These are phyloP conservation scores for Sugiyamaella grinbergsii DNA, from an alignment of 1,139 yeast genomes.

Conservation along the genomic window DNA sequence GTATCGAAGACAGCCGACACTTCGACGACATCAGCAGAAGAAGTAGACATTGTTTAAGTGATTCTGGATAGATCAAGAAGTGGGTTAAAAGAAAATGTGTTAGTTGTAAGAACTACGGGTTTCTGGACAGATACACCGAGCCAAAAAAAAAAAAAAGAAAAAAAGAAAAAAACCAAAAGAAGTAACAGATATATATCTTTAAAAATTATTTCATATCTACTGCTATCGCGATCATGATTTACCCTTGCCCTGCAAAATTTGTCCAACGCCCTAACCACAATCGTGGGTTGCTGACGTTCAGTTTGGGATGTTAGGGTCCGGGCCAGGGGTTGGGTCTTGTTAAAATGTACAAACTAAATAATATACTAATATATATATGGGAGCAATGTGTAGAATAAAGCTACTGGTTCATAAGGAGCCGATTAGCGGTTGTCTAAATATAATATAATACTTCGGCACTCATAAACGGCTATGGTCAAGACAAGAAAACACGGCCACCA, in stretches of 20 bases:
- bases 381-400: too few species aligned
- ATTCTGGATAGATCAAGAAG: too few species aligned
- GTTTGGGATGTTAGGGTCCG: background rate
- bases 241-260: slow-evolving; percentile 15
- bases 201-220: slow-evolving; percentile 4
- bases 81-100: too few species aligned
- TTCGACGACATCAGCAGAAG: slow-evolving; percentile 33
- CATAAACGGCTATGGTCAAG: too few species aligned
- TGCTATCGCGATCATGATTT: background rate
- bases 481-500: too few species aligned
- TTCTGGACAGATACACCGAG: slow-evolving; percentile 17
- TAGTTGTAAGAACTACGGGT: slow-evolving; percentile 7
- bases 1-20: slow-evolving; percentile 91
- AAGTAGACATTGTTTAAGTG: slow-evolving; percentile 10
- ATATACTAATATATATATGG: too few species aligned
- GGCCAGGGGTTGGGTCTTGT: too few species aligned
- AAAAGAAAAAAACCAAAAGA: background rate
- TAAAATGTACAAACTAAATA: too few species aligned
- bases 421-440: too few species aligned
- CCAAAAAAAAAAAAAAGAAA: slow-evolving; percentile 9
- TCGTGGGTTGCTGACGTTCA: slow-evolving; percentile 5
- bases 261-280: slow-evolving; percentile 13
- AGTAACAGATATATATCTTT: too few species aligned
- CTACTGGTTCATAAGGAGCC: too few species aligned
- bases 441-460: too few species aligned